Evolutionary conservation across 139 green algal species (phyloP), one percentile per base, ranked within the genome.

Genomic region (Volvox reticuliferus): DNA sequence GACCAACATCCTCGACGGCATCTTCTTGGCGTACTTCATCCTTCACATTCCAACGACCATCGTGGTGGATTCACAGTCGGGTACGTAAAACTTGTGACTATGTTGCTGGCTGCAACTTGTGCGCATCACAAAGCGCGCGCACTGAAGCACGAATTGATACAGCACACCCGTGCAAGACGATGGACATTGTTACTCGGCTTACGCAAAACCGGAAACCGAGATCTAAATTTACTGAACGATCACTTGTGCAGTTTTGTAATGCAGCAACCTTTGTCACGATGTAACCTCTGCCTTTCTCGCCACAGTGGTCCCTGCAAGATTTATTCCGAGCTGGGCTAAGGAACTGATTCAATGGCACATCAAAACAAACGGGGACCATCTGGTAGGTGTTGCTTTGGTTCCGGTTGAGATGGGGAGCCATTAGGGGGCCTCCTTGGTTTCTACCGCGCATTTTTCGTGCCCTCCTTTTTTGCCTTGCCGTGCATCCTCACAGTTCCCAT

Each of bases 11-110:
- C 73, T 90, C 1, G 86, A 90, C n/a, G 55, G 35, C 9, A 13
- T 91, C 0, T 92, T 92, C 33, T 55, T 92, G 1, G 33, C 91
- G 1, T 98, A 96, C 87, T 97, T 98, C 62, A 21, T 93, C 32
- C 88, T 92, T 21, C 96, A 98, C 85, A 98, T 98, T 68, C 96
- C 96, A 14, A 96, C 94, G 24, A 98, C 96, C 0, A n/a, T 98
- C 2, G 82, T 98, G 1, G 76, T 98, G 28, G 96, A 98, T 81
- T 55, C 44, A 55, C 44, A 55, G 44, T 55, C 9, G 44, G 44
- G 44, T 55, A 9, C 5, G 44, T 55, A 55, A 14, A 55, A 5
- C 5, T 9, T 55, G 44, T 9, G 44, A 55, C 44, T 55, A 55
- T 55, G 44, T 9, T 55, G 44, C 44, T 5, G 44, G 44, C 44